Evolutionary conservation across 306 rosid genomes (phyloP).

Genomic region (Parietaria judaica): DNA sequence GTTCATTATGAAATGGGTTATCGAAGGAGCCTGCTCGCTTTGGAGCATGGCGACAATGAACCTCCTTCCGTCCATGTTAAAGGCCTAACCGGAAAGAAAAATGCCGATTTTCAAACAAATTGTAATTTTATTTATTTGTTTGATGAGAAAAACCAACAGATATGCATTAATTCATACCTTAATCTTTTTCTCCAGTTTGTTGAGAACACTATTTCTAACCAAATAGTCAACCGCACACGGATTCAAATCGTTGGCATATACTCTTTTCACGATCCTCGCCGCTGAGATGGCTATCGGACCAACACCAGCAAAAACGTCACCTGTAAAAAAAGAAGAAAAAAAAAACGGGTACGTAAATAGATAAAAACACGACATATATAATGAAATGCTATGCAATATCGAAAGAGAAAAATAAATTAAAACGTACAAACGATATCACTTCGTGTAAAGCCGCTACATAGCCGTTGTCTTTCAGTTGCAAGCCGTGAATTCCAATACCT

Average conservation of each 20-base stretch:
- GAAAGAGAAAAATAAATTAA: conserved; percentile 5
- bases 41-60: conserved; percentile 70
- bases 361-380: background rate
- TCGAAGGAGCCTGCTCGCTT: conserved; percentile 63
- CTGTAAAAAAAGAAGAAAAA: conserved; percentile 26
- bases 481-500: conserved; percentile 97
- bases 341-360: background rate
- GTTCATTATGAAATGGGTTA: conserved; percentile 93
- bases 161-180: conserved; percentile 42
- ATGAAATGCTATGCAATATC: too few relatives aligned
- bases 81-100: conserved; percentile 43
- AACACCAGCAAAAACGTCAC: conserved; percentile 93
- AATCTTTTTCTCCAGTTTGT: conserved; percentile 83
- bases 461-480: conserved; percentile 85
- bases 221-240: conserved; percentile 76
- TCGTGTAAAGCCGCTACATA: conserved; percentile 53
- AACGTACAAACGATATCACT: conserved; percentile 78
- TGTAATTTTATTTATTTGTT: background rate
- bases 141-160: too few relatives aligned
- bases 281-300: conserved; percentile 90
- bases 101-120: background rate
- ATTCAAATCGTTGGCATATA: conserved; percentile 87
- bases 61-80: conserved; percentile 97
- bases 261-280: conserved; percentile 75
- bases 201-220: conserved; percentile 71